Evolutionary conservation across 2,329 filamentous ascomycete species (phyloP), one percentile per base, ranked within the genome.

Genomic region (Cytospora leucostoma): DNA sequence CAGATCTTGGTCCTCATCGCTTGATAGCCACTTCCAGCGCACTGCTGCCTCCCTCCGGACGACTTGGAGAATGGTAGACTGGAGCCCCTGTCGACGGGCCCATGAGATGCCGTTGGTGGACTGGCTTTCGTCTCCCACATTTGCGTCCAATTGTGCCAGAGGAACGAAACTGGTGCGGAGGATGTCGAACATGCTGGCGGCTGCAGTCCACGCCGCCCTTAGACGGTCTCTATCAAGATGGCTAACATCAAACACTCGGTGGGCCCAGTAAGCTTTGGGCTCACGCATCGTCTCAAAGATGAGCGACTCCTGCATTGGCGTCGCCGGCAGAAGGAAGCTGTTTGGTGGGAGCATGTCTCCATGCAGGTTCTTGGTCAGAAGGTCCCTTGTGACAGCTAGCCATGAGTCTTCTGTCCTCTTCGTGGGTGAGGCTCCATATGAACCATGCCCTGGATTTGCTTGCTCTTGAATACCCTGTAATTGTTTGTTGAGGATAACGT

Each of bases 231-330:
- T 40, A 1, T 54, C 62, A 3, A 71, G 37, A 15, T 62, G 54
- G 27, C 69, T 67, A 19, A 77, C 69, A 11, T 69, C 67, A 58
- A 77, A 76, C 37, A 77, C 70, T 15, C 74, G 73, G 55, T 77
- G 75, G 35, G 74, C 74, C 76, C 76, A 78, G 65, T 78, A 78
- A 53, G 74, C 71, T 32, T 72, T 69, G 5, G 71, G 68, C 19
- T 71, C 74, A 7, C 73, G 67, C 72, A 78, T 74, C 1, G 74
- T 77, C 68, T 78, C 76, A 37, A 73, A 73, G 8, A 78, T 67
- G 27, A 78, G 67, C 34, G 74, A 74, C 56, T 77, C 76, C 61
- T 77, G 76, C 15, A 77, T 68, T 1, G 74, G 71, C 7, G 74
- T 74, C 12, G 74, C 68, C 1, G 71, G 72, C 10, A 74, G 56